phyloP scores from a whole-genome alignment of 768 basidiomycete species.

The Lactarius indigo region DNA sequence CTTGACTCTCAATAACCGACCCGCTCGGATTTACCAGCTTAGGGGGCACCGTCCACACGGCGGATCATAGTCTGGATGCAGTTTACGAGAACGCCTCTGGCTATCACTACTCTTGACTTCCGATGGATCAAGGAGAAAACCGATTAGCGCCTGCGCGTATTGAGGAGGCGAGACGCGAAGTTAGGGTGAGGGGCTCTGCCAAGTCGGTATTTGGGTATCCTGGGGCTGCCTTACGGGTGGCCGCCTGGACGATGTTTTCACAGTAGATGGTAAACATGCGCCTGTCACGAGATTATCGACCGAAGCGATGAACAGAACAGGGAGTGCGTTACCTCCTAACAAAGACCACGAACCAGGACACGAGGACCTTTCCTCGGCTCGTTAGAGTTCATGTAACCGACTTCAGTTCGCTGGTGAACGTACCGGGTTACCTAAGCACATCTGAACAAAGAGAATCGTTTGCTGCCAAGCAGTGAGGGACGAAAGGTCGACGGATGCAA shows the following conservation, averaged over 20 bases:
- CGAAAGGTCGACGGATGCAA: slow-evolving; percentile 66
- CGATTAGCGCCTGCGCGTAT: slow-evolving; percentile 7
- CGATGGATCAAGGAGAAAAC: background rate
- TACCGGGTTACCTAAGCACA: slow-evolving; percentile 74
- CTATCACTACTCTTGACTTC: background rate
- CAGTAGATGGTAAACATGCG: slow-evolving; percentile 23
- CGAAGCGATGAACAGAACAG: background rate
- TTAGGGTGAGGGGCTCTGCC: slow-evolving; percentile 29
- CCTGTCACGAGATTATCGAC: slow-evolving; percentile 8
- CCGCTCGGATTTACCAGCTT: slow-evolving; percentile 73
- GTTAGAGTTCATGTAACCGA: background rate
- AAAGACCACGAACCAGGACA: slow-evolving; percentile 83
- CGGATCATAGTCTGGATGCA: slow-evolving; percentile 77
- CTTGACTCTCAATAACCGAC: slow-evolving; percentile 51
- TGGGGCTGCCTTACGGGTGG: slow-evolving; percentile 14
- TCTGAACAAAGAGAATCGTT: slow-evolving; percentile 66
- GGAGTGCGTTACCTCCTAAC: slow-evolving; percentile 54
- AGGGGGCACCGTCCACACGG: slow-evolving; percentile 63
- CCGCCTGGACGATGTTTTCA: slow-evolving; percentile 21
- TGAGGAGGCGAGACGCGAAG: slow-evolving; percentile 11
- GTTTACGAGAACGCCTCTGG: slow-evolving; percentile 12
- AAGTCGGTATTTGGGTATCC: slow-evolving; percentile 28
- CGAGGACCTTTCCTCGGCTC: slow-evolving; percentile 49
- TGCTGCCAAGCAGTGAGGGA: slow-evolving; percentile 68
- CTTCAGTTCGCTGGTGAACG: slow-evolving; percentile 32